These are phyloP conservation scores for Diaporthe eres DNA, from an alignment of 2,329 filamentous ascomycete genomes.

Conservation along the genomic window DNA sequence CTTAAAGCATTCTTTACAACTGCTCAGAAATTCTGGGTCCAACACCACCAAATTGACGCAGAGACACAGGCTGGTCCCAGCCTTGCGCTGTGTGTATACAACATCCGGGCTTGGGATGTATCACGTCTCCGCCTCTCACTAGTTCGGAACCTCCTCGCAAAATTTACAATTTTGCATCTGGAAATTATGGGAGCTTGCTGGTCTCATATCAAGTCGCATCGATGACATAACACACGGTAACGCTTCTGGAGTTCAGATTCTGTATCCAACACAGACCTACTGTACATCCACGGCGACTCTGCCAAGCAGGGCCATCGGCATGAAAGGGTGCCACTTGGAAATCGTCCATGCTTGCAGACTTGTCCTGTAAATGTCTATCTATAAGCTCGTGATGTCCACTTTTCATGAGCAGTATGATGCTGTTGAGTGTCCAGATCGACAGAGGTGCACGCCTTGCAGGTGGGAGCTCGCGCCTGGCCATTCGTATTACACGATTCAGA, in stretches of 20 bases:
- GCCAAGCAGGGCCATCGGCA: no score
- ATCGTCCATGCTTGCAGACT: neutral
- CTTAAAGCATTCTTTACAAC: neutral
- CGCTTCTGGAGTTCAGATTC: neutral
- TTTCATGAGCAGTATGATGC: neutral
- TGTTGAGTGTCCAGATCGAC: neutral
- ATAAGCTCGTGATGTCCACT: neutral
- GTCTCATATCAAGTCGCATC: neutral
- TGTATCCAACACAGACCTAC: neutral
- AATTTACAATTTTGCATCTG: neutral
- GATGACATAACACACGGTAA: neutral
- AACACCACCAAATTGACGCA: neutral
- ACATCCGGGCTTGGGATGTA: no score
- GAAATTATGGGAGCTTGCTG: neutral
- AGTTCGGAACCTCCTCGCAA: neutral
- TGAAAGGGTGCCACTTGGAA: neutral
- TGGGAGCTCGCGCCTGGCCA: slow-evolving; percentile 2
- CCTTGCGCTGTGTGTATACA: neutral
- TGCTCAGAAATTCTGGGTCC: no score
- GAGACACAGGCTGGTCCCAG: neutral
- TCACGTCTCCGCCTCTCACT: neutral
- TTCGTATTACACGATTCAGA: slow-evolving; percentile 23
- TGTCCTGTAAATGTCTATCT: neutral
- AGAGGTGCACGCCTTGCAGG: neutral
- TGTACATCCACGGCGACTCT: neutral